Conservation (phyloP, 78 protist species). For the Dictyostelium firmibasis region DNA sequence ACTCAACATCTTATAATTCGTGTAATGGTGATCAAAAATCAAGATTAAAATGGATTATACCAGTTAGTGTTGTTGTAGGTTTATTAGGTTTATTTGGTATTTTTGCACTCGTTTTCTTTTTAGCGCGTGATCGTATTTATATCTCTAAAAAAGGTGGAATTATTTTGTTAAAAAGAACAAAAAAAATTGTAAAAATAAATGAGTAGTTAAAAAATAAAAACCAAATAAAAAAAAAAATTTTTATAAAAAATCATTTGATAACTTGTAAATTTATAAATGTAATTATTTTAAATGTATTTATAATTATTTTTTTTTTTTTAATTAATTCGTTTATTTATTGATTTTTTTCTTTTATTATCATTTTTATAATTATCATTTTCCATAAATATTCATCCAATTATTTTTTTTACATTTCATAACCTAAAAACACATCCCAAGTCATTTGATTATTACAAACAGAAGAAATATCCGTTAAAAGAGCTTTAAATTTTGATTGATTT, state of each 20-base stretch:
- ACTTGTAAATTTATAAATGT: too few relatives aligned
- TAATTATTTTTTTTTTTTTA: too few relatives aligned
- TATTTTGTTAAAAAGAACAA: not conserved
- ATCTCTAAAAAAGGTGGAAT: not conserved
- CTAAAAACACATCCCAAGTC: constrained; percentile 53
- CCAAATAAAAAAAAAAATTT: too few relatives aligned
- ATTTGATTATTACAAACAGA: constrained; percentile 33
- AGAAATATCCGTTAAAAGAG: constrained; percentile 20
- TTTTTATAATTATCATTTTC: too few relatives aligned
- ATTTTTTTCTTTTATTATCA: too few relatives aligned
- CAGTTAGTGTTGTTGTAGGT: not conserved
- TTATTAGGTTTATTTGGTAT: not conserved
- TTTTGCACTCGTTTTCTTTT: not conserved
- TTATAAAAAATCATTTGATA: too few relatives aligned
- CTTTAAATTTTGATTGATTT: constrained; percentile 23
- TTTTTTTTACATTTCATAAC: constrained; percentile 8
- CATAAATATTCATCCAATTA: too few relatives aligned
- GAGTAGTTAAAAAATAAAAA: too few relatives aligned
- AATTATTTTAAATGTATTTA: too few relatives aligned
- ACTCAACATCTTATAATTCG: not conserved
- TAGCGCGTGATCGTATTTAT: not conserved
- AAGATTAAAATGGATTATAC: not conserved
- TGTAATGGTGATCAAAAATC: not conserved
- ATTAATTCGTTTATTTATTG: too few relatives aligned
- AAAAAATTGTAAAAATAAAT: not conserved